These are phyloP conservation scores for Flammula alnicola DNA, from an alignment of 1,284 basidiomycete species.

Conservation along the genomic window DNA sequence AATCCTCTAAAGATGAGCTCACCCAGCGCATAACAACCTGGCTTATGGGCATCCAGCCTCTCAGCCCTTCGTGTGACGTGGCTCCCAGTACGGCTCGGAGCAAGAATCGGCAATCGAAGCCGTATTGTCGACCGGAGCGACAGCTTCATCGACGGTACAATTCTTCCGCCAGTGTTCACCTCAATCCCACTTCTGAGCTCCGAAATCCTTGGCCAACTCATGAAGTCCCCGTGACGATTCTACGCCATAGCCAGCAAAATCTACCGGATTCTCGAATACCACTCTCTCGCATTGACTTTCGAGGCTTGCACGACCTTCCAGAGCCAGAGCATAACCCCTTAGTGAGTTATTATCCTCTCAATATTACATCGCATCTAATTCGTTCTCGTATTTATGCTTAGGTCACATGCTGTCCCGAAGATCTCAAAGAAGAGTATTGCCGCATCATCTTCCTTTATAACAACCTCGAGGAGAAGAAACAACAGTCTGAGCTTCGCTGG, in stretches of 20 bases:
- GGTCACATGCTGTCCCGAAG: slow-evolving; percentile 16
- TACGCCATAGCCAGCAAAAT: slow-evolving; percentile 2
- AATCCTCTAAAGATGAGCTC: slow-evolving; percentile 5
- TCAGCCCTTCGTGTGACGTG: background rate
- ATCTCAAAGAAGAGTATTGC: slow-evolving; percentile 22
- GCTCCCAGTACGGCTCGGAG: background rate
- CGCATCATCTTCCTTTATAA: slow-evolving; percentile 17
- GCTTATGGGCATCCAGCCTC: background rate
- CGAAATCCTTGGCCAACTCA: background rate
- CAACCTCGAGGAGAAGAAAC: slow-evolving; percentile 10
- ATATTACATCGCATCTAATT: background rate
- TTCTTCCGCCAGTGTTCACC: background rate
- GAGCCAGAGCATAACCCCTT: slow-evolving; percentile 22
- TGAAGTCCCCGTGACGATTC: background rate
- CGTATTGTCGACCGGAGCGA: slow-evolving; percentile 14
- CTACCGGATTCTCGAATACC: slow-evolving; percentile 6
- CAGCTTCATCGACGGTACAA: background rate
- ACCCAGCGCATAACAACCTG: slow-evolving; percentile 8
- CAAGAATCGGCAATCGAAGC: slow-evolving; percentile 10
- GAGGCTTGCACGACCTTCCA: slow-evolving; percentile 16
- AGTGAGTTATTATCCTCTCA: slow-evolving; percentile 8
- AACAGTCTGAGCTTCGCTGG: slow-evolving; percentile 9
- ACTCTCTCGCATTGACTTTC: slow-evolving; percentile 12
- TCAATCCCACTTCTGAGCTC: background rate
- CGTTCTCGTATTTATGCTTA: slow-evolving; percentile 3